Conservation (phyloP, 495 filamentous ascomycete genomes). For the Antarctomyces pellizariae region DNA sequence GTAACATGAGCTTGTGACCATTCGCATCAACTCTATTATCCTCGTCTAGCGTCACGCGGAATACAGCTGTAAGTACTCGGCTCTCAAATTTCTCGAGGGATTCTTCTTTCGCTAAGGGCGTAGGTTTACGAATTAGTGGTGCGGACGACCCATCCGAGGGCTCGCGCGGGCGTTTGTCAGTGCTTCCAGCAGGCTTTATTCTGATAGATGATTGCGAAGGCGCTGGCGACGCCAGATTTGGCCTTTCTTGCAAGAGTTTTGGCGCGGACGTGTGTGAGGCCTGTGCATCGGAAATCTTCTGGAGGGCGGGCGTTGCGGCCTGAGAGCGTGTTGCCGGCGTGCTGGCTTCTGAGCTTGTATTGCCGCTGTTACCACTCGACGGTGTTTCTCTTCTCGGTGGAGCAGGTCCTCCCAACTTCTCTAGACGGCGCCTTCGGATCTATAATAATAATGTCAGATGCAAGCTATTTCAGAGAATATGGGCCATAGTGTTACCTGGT, state of each 20-base stretch:
- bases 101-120: conserved; percentile 10
- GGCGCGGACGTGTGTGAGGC: too few relatives aligned
- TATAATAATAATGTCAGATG: conserved; percentile 5
- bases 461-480: conserved; percentile 13
- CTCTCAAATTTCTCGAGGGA: conserved; percentile 44
- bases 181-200: too few relatives aligned
- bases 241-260: too few relatives aligned
- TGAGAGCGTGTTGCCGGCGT: too few relatives aligned
- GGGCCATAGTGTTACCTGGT: conserved; percentile 14
- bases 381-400: conserved; percentile 7
- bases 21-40: conserved; percentile 29
- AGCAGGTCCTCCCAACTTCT: conserved; percentile 17
- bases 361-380: neutral
- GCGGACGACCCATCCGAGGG: conserved; percentile 9
- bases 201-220: too few relatives aligned
- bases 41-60: conserved; percentile 48
- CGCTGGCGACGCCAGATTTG: too few relatives aligned
- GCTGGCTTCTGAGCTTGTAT: too few relatives aligned
- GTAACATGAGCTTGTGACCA: conserved; percentile 30
- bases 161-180: conserved; percentile 7
- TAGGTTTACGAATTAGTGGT: conserved; percentile 5
- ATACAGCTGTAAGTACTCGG: conserved; percentile 40
- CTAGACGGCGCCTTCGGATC: conserved; percentile 20
- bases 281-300: too few relatives aligned
- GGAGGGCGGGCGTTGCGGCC: too few relatives aligned